Base-by-base conservation (phyloP, 768 basidiomycete genomes). In the Mycena maculata region DNA sequence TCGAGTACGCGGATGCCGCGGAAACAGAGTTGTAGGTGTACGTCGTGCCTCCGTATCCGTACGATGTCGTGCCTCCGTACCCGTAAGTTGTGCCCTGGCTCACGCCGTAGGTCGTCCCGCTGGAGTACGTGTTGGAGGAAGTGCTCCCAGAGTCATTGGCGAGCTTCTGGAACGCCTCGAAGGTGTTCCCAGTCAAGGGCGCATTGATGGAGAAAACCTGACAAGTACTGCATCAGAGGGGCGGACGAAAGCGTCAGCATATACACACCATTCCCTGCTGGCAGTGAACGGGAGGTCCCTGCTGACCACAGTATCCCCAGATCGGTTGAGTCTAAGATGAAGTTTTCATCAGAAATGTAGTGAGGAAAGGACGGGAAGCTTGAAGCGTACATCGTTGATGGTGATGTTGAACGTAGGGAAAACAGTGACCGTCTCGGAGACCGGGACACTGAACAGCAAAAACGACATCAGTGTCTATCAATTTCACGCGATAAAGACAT, bases 271-370 rank as follows among this genome's bases (percentile, higher is more conserved):
- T 86, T 41, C 85, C 84, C 30, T 74, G 59, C 1, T 75, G 76
- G 72, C 85, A 85, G 73, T 86, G 68, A 0, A 49, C 25, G 4
- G 53, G 50, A 2, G 62, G 85, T 39, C 72, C 75, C 5, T 66
- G 42, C 62, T 84, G 83, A 3, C 73, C 75, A 68, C 84, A 85
- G 74, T 79, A 84, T 9, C 77, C 80, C 85, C 82, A 85, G 69
- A 86, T 70, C 2, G 69, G 71, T 15, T 39, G 45, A 0, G 69
- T 70, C 71, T 71, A 27, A 20, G n/a, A 18, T 50, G 16, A 10
- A 30, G 53, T 36, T 36, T 13, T 22, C 2, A 31, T 30, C 22
- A 39, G n/a, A 28, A 58, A 22, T 7, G 45, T 30, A 11, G 18
- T 15, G 20, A 0, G 16, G 5, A 53, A 13, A 30, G n/a, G 36